phyloP scores from a whole-genome alignment of 768 basidiomycete genomes.

The Neoboletus brunneissimus region DNA sequence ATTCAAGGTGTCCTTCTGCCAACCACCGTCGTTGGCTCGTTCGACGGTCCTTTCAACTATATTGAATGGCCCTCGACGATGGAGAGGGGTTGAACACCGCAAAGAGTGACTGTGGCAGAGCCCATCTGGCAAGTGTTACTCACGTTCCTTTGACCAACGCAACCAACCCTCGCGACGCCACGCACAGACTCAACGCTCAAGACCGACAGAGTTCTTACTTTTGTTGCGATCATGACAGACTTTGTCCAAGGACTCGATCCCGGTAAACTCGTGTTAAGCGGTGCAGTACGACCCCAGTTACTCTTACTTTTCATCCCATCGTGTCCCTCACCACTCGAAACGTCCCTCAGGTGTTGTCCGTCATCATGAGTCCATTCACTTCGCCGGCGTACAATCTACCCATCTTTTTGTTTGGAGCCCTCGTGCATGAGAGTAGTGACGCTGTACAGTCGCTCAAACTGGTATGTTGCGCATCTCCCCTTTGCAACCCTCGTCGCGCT shows the following conservation, averaged over 20 bases:
- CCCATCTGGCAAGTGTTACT: background rate
- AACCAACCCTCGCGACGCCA: background rate
- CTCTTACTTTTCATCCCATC: background rate
- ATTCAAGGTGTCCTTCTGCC: background rate
- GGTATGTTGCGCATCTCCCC: constrained; percentile 34
- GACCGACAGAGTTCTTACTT: background rate
- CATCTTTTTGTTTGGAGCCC: constrained; percentile 75
- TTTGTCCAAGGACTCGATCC: constrained; percentile 72
- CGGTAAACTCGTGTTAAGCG: constrained; percentile 60
- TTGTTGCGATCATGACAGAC: constrained; percentile 46
- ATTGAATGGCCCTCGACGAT: background rate
- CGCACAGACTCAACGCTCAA: background rate
- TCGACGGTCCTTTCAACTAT: background rate
- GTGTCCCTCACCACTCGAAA: background rate
- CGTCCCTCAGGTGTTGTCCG: constrained; percentile 53
- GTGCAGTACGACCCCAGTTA: constrained; percentile 46
- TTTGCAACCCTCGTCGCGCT: background rate
- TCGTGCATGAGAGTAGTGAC: constrained; percentile 69
- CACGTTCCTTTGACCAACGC: background rate
- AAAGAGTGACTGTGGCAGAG: background rate
- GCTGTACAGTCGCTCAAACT: constrained; percentile 60
- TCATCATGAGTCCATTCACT: constrained; percentile 51
- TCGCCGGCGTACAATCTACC: constrained; percentile 76
- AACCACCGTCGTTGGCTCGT: background rate
- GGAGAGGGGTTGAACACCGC: background rate